Conservation (phyloP, 352 stramenopile species). For the Phytophthora chlamydospora region DNA sequence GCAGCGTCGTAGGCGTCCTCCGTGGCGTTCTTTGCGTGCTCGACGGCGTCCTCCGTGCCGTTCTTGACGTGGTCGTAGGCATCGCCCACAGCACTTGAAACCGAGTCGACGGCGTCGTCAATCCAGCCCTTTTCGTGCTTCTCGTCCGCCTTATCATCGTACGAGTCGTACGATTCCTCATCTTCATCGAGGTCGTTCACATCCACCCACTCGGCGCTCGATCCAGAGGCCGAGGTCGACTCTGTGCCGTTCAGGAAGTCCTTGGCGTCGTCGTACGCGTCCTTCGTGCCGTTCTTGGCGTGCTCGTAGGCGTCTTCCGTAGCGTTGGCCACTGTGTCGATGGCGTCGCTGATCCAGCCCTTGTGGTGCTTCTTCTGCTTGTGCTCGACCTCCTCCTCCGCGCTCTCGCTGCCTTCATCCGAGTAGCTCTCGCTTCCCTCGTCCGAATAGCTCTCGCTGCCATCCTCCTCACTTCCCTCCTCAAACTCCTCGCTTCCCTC, state of each 20-base stretch:
- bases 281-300: slow-evolving; percentile 34
- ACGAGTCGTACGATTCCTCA: slow-evolving; percentile 29
- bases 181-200: slow-evolving; percentile 36
- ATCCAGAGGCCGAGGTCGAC: slow-evolving; percentile 21
- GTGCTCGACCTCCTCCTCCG: slow-evolving; percentile 20
- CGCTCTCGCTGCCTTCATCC: slow-evolving; percentile 18
- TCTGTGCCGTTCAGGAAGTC: slow-evolving; percentile 35
- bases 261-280: slow-evolving; percentile 29
- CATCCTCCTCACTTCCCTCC: slow-evolving; percentile 18
- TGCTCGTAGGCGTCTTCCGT: slow-evolving; percentile 22
- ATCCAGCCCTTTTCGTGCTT: slow-evolving; percentile 33
- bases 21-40: slow-evolving; percentile 36
- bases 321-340: slow-evolving; percentile 35
- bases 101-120: slow-evolving; percentile 30
- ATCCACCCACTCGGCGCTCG: slow-evolving; percentile 28
- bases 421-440: slow-evolving; percentile 18
- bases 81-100: slow-evolving; percentile 33
- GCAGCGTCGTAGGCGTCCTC: slow-evolving; percentile 24
- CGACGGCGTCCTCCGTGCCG: slow-evolving; percentile 20
- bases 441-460: slow-evolving; percentile 13
- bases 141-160: slow-evolving; percentile 30
- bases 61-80: slow-evolving; percentile 31
- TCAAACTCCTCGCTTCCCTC: slow-evolving; percentile 12
- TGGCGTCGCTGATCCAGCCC: slow-evolving; percentile 26
- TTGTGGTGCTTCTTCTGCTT: slow-evolving; percentile 36